Percentiles rank a stretch among this genome's conserved stretches.
Conservation (phyloP, 2,329 filamentous ascomycete species). For the Ascochyta clinopodiicola region DNA sequence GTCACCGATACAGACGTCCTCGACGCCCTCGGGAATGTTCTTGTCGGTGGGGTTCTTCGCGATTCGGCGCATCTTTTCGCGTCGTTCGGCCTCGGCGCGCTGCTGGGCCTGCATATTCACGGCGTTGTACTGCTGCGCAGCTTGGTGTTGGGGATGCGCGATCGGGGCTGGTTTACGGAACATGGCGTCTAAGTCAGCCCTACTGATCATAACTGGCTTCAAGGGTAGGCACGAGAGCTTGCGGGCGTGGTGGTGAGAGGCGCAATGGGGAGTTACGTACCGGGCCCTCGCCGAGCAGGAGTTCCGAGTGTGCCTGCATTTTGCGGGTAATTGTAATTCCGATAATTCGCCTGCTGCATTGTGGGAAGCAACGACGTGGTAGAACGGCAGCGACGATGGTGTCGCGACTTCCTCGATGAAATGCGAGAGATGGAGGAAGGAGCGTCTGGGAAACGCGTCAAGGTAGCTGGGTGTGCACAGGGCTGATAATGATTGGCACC, state of each 20-base stretch:
- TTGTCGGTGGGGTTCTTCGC: conserved; percentile 93
- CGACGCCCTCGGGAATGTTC: conserved; percentile 89
- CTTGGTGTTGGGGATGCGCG: conserved; percentile 56
- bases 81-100: conserved; percentile 57
- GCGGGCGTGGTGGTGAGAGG: conserved; percentile 12
- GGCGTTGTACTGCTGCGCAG: conserved; percentile 54
- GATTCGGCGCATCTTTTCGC: conserved; percentile 76
- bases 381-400: conserved; percentile 40
- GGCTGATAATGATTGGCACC: conserved; percentile 21
- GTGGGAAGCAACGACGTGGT: conserved; percentile 32
- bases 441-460: conserved; percentile 16
- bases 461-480: conserved; percentile 17
- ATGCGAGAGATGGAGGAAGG: conserved; percentile 17
- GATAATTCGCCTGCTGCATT: conserved; percentile 54
- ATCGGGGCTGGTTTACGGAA: conserved; percentile 56
- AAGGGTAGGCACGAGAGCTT: conserved; percentile 10
- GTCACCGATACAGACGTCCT: conserved; percentile 78
- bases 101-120: conserved; percentile 52
- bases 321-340: conserved; percentile 49
- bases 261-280: conserved; percentile 42
- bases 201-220: conserved; percentile 51
- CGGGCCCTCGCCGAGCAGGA: conserved; percentile 52
- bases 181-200: conserved; percentile 56
- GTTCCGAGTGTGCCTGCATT: conserved; percentile 30
- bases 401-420: conserved; percentile 20